Base-by-base conservation (phyloP, 257 asterid species). In the Petunia axillaris region DNA sequence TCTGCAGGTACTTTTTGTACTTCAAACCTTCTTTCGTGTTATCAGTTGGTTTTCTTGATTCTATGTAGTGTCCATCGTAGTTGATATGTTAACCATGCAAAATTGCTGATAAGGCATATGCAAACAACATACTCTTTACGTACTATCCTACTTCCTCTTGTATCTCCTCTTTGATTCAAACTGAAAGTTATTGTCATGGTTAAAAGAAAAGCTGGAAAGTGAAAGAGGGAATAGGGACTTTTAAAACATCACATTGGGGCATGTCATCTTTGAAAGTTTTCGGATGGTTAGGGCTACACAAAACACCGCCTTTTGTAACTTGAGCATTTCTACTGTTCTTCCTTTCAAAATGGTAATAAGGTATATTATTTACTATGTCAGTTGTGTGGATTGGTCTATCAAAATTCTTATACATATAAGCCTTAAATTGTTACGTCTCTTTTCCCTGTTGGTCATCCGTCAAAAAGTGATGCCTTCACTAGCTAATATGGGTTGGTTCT, bases 1-100 rank as follows among this genome's bases (percentile, higher is more conserved):
- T 86, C 43, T 93, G 82, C 98, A 90, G 98, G 98, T 94, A 86
- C 2, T 59, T 15, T 76, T 38, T 77, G 8, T 46, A 37, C 54
- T 52, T 41, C 70, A 0, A 15, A 10, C 4, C 35, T 15, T 81
- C 13, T 74, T 40, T 25, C n/a, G 6, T 16, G 25, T 50, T 16
- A 35, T 52, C 44, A 70, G 38, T 63, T 59, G 54, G 8, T 16
- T 1, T 64, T 53, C 39, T 46, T 36, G 39, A 25, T 13, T 64
- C 4, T 38, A 43, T 15, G 36, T 10, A 0, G 41, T 25, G 16
- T 58, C 43, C 80, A 14, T 38, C 13, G 50, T 15, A 46, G 60
- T 60, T 2, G 13, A 6, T 16, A 77, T 44, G 13, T 60, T 60
- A 77, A 77, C 70, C 41, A n/a, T 77, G 58, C 16, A 5, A 57